Evolutionary conservation across 2,329 filamentous ascomycete species (phyloP), one percentile per base, ranked within the genome.

Genomic region (Keithomyces neogunnii): DNA sequence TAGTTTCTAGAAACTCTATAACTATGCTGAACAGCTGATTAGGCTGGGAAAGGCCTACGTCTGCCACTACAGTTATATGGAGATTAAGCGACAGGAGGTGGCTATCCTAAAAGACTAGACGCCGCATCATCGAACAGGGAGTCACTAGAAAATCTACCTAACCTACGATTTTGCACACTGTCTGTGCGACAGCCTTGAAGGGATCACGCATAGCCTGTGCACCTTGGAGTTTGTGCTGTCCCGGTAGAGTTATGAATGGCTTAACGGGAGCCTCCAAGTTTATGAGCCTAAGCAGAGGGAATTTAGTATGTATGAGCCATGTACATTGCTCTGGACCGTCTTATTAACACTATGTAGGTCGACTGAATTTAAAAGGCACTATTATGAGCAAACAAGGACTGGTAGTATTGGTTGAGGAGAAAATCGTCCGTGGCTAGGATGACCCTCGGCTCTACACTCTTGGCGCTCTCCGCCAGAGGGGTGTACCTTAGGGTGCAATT

Each of bases 281-380:
- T 95, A 95, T 68, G 81, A 89, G 62, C 90, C n/a, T n/a, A n/a
- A 96, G 88, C 92, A 97, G 76, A 78, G 92, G 66, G 90, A 96
- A 71, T 93, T 80, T 58, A 5, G 46, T 40, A 40, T 13, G 45
- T 11, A 10, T 4, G 11, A 26, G 5, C 8, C n/a, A 3, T 38
- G 5, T 47, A 3, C 10, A 28, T 47, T 36, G n/a, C 11, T 47
- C 3, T 3, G 6, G 36, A 48, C n/a, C 6, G 26, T 29, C 19
- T 8, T 9, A 8, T 38, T 48, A 38, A 48, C 47, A 32, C 1
- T 4, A 30, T 19, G 5, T 40, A 45, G 78, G 69, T 4, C 63
- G 69, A 40, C 59, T 72, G 3, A 95, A 88, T 58, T 79, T 96
- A 30, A 84, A 82, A 9, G 90, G 91, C 13, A 95, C 90, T 0